phyloP scores from a whole-genome alignment of 2,329 filamentous ascomycete species.

The Pyricularia pennisetigena region DNA sequence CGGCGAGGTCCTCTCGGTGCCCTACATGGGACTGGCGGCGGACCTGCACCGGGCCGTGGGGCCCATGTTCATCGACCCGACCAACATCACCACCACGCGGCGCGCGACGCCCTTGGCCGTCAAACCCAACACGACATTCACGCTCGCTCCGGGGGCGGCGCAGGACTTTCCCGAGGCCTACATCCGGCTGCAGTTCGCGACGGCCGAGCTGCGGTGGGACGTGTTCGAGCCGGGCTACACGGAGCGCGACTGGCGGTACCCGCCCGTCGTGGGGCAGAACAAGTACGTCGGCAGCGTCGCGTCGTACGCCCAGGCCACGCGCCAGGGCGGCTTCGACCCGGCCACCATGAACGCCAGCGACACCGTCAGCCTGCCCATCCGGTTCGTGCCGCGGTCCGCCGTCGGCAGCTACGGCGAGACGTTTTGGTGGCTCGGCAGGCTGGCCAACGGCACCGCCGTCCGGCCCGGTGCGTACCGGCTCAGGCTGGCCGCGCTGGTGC shows the following conservation, averaged over 20 bases:
- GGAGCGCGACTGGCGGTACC: constrained; percentile 15
- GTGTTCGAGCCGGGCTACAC: constrained; percentile 15
- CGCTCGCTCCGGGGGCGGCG: constrained; percentile 9
- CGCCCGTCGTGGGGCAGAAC: constrained; percentile 13
- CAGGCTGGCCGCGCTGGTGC: constrained; percentile 5
- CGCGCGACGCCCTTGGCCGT: background rate
- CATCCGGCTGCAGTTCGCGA: constrained; percentile 14
- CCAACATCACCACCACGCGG: background rate
- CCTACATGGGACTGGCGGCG: constrained; percentile 17
- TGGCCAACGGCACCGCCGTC: constrained; percentile 19
- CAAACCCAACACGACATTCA: constrained; percentile 12
- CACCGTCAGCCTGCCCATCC: constrained; percentile 10
- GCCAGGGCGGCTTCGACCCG: background rate
- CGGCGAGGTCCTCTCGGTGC: constrained; percentile 21
- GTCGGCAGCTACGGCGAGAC: constrained; percentile 10
- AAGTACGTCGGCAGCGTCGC: constrained; percentile 13
- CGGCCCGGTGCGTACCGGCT: constrained; percentile 21
- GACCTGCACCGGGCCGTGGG: background rate
- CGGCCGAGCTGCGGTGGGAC: constrained; percentile 19
- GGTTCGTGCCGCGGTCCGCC: constrained; percentile 11
- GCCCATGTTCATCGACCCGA: background rate
- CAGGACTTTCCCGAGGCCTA: constrained; percentile 20
- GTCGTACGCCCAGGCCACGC: background rate
- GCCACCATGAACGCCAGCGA: constrained; percentile 5
- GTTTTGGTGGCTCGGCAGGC: constrained; percentile 10